phyloP scores from a whole-genome alignment of 805 yeast genomes.

The Grigorovia yakushimaensis region DNA sequence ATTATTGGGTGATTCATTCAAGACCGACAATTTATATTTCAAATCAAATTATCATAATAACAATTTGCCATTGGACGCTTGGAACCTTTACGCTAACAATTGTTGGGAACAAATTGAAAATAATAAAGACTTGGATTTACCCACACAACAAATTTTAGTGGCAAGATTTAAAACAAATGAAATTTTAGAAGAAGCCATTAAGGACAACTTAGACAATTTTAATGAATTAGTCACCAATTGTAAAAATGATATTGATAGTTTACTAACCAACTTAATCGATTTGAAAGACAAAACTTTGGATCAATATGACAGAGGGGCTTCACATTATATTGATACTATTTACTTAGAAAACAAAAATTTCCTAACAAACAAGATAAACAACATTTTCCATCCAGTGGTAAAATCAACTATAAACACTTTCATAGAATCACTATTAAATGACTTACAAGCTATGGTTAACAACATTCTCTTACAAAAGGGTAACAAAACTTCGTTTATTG shows the following conservation, averaged over 20 bases:
- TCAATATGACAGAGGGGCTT: conserved; percentile 59
- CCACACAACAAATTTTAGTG: conserved; percentile 91
- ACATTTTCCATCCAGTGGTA: not conserved
- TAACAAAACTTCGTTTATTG: not conserved
- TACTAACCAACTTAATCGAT: conserved; percentile 36
- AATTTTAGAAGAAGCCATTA: conserved; percentile 48
- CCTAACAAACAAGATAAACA: conserved; percentile 36
- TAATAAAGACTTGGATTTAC: conserved; percentile 90
- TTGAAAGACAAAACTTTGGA: conserved; percentile 40
- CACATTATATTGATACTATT: conserved; percentile 60
- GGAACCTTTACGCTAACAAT: conserved; percentile 83
- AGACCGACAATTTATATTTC: conserved; percentile 35
- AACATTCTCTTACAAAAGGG: not conserved
- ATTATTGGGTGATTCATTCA: conserved; percentile 41
- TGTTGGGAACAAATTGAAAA: conserved; percentile 92
- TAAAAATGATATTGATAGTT: conserved; percentile 18
- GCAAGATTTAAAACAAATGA: conserved; percentile 94
- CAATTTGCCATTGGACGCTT: conserved; percentile 86
- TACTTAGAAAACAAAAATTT: conserved; percentile 51
- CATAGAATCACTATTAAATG: not conserved
- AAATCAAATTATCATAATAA: conserved; percentile 73
- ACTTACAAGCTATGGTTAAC: not conserved
- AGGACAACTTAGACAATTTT: conserved; percentile 33
- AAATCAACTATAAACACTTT: conserved; percentile 8
- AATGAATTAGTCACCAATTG: conserved; percentile 22